A percentile compares a stretch with the other conserved stretches of the same genome.
Conservation (phyloP, 768 basidiomycete species). For the Russula compacta region DNA sequence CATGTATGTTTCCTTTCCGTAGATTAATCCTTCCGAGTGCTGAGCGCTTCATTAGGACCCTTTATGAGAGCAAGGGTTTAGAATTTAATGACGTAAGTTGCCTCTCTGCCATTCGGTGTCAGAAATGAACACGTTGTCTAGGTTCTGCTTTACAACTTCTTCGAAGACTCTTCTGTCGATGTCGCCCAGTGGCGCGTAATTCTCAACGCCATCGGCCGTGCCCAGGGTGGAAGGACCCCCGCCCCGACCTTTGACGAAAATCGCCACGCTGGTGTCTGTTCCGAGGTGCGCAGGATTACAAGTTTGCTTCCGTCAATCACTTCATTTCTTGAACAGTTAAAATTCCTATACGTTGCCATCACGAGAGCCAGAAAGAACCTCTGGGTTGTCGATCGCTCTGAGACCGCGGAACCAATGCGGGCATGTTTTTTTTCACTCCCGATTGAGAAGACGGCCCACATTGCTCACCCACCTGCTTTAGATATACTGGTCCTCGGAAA, state of each 20-base stretch:
- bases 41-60: constrained; percentile 27
- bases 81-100: constrained; percentile 49
- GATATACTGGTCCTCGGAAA: constrained; percentile 42
- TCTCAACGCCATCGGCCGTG: constrained; percentile 31
- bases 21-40: neutral
- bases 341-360: constrained; percentile 55
- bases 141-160: constrained; percentile 64
- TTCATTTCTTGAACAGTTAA: constrained; percentile 34
- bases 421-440: constrained; percentile 27
- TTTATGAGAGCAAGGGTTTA: constrained; percentile 57
- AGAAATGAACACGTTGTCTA: constrained; percentile 22
- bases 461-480: constrained; percentile 21
- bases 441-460: too few species aligned
- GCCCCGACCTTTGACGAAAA: constrained; percentile 41
- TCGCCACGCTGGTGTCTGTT: constrained; percentile 33
- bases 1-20: constrained; percentile 1
- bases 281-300: constrained; percentile 3
- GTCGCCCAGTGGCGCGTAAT: constrained; percentile 49
- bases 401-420: constrained; percentile 50
- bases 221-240: constrained; percentile 16
- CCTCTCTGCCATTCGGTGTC: neutral
- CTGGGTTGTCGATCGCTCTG: constrained; percentile 58
- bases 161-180: constrained; percentile 46
- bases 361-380: constrained; percentile 57
- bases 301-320: neutral